These are phyloP conservation scores for Aspergillus luchuensis DNA, from an alignment of 2,329 filamentous ascomycete species.

Conservation along the genomic window DNA sequence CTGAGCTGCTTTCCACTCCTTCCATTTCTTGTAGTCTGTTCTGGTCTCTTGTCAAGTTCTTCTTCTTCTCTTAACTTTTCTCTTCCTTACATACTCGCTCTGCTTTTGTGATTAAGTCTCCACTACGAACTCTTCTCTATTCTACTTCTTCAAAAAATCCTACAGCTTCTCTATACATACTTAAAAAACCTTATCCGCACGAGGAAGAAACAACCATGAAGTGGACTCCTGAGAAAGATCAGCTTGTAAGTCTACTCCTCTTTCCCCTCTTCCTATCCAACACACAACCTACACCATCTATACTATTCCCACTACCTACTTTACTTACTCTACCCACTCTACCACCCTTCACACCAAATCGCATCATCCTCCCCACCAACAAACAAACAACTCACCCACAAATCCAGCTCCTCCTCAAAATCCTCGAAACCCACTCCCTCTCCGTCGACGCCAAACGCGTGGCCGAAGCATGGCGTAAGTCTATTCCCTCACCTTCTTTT, in stretches of 20 bases:
- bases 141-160: not conserved
- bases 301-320: not conserved
- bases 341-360: no score
- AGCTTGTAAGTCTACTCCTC: conserved; percentile 30
- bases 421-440: conserved; percentile 43
- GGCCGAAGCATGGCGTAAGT: conserved; percentile 44
- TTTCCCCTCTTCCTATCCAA: not conserved
- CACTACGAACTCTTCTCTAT: not conserved
- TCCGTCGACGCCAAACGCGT: conserved; percentile 38
- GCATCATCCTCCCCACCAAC: not conserved
- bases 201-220: conserved; percentile 31
- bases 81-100: not conserved
- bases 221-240: conserved; percentile 42
- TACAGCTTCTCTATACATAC: not conserved
- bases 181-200: not conserved
- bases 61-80: not conserved
- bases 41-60: not conserved
- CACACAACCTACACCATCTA: not conserved
- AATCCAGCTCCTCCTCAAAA: conserved; percentile 42
- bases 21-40: not conserved
- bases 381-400: not conserved
- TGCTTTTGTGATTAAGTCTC: not conserved
- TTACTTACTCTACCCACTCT: no score
- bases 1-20: not conserved
- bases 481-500: no score